Evolutionary conservation across 163 green algal genomes (phyloP), one percentile per base, ranked within the genome.

Genomic region (Trebouxia gelatinosa): DNA sequence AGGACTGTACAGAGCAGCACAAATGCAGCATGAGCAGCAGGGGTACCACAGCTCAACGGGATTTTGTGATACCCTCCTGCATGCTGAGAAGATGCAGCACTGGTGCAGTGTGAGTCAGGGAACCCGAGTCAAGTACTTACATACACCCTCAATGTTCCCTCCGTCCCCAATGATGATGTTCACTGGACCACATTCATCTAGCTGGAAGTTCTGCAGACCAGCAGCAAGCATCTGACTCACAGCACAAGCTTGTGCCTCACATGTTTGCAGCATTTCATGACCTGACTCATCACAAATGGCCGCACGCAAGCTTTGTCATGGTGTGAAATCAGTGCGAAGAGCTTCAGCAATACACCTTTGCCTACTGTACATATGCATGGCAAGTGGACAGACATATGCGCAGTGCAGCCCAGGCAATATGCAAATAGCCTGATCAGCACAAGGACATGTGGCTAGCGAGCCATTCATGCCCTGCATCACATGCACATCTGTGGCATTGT

Each of bases 101-200:
- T n/a, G n/a, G n/a, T n/a, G n/a, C n/a, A n/a, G n/a, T n/a, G n/a
- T n/a, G n/a, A n/a, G n/a, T n/a, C n/a, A n/a, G n/a, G n/a, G n/a
- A n/a, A n/a, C n/a, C n/a, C n/a, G n/a, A n/a, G n/a, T n/a, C n/a
- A 39, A 59, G 23, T n/a, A 65, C 29, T 34, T 46, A 43, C n/a
- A 74, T 17, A 74, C 21, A 4, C 61, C 61, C 77, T 93, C 90
- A 16, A 90, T 71, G 81, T 95, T 95, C 61, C 91, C 91, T 39
- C 89, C 90, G 67, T 94, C 89, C 0, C 90, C 91, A 16, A 93
- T 83, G 40, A 34, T 78, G 64, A 88, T 81, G 79, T 90, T 78
- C 21, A 87, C 81, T 21, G 81, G 72, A 3, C 70, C 85, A 65
- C 85, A 90, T 5, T 23, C 39, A 78, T 89, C 50, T 0, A 68